Percentiles rank a stretch among this genome's conserved stretches.
Evolutionary conservation across 805 yeast genomes (phyloP).

Genomic region (Starmerella ratchasimensis): DNA sequence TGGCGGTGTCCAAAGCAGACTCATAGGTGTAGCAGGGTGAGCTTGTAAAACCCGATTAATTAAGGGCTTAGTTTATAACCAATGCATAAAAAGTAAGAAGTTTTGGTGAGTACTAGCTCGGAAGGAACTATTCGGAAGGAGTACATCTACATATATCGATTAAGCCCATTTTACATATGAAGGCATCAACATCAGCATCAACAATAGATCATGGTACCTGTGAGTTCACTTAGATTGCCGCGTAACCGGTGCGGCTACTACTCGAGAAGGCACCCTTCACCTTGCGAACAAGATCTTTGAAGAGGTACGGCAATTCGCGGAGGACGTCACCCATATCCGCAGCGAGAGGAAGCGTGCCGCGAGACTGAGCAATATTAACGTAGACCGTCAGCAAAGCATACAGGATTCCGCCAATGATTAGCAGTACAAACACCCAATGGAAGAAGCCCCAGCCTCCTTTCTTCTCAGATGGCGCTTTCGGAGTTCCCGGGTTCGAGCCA

Average conservation of each 20-base stretch:
- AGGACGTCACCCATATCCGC: constrained; percentile 33
- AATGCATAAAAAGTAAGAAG: too few relatives aligned
- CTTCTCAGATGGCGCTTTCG: background rate
- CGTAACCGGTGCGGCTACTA: constrained; percentile 63
- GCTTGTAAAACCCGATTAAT: too few relatives aligned
- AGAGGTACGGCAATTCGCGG: constrained; percentile 59
- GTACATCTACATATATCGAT: too few relatives aligned
- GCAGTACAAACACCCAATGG: constrained; percentile 66
- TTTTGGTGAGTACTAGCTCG: too few relatives aligned
- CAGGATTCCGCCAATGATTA: constrained; percentile 54
- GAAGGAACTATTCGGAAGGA: too few relatives aligned
- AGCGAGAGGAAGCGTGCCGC: constrained; percentile 45
- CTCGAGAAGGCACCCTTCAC: constrained; percentile 42
- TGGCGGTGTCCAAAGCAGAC: too few relatives aligned
- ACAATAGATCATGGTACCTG: too few relatives aligned
- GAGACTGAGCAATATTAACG: constrained; percentile 60
- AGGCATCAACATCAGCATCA: too few relatives aligned
- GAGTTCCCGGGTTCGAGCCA: background rate
- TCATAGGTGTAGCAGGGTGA: too few relatives aligned
- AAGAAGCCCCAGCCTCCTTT: constrained; percentile 52
- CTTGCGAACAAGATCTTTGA: constrained; percentile 59
- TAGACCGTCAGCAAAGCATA: constrained; percentile 65
- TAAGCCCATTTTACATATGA: too few relatives aligned
- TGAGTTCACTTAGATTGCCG: constrained; percentile 58
- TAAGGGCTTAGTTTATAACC: too few relatives aligned